These are phyloP conservation scores for Blepharisma undulans DNA, from an alignment of 169 alveolate species.

Conservation along the genomic window DNA sequence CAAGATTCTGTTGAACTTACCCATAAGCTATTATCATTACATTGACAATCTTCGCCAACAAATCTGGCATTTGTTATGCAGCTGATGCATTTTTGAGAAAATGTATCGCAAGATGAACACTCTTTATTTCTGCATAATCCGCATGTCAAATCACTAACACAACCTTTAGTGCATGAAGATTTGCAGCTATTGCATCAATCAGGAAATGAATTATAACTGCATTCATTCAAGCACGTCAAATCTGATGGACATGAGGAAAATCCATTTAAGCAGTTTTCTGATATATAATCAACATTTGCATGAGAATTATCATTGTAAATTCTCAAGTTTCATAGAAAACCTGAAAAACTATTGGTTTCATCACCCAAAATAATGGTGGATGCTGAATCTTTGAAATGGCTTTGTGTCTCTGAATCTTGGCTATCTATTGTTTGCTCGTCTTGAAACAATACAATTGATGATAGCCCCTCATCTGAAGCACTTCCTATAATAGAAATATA, in stretches of 20 bases:
- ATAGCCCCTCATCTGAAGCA: not conserved
- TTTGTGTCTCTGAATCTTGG: not conserved
- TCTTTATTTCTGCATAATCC: not conserved
- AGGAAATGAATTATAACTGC: not conserved
- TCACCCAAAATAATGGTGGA: not conserved
- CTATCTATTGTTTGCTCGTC: not conserved
- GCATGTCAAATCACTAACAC: not conserved
- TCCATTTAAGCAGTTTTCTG: not conserved
- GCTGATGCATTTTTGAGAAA: not conserved
- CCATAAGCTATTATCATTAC: not conserved
- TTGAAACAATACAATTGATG: no score
- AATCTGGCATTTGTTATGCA: not conserved
- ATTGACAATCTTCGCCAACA: not conserved
- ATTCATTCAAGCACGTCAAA: not conserved
- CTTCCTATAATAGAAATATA: not conserved
- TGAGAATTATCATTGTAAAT: not conserved
- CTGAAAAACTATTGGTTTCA: not conserved
- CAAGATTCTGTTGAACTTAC: not conserved
- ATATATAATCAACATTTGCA: not conserved
- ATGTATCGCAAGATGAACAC: not conserved
- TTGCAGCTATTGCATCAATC: not conserved
- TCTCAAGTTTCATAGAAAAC: not conserved
- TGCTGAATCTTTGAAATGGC: not conserved
- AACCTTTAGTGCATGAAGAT: not conserved
- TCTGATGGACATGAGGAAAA: not conserved